Evolutionary conservation across 805 yeast species (phyloP).

Genomic region (Teunomyces gatunensis): DNA sequence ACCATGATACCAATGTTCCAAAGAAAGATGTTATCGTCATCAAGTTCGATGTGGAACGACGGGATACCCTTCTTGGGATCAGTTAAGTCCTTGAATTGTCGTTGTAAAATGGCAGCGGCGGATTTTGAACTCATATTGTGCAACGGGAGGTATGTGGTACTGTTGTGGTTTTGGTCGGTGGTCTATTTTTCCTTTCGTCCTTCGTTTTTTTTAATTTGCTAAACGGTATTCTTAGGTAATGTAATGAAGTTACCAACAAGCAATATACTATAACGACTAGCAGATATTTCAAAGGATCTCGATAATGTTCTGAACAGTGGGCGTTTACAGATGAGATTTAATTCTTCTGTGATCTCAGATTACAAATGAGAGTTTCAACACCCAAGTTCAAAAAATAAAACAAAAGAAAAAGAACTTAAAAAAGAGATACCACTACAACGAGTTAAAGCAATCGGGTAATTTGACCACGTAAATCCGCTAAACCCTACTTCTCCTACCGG

Average conservation of each 20-base stretch:
- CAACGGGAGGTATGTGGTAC: neutral
- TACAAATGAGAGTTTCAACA: conserved; percentile 3
- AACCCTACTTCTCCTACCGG: no score
- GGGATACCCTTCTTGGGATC: conserved; percentile 78
- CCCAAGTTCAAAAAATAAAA: neutral
- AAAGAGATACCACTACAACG: neutral
- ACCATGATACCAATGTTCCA: conserved; percentile 94
- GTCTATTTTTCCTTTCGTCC: neutral
- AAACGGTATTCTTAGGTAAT: neutral
- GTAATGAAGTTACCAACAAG: neutral
- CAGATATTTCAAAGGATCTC: neutral
- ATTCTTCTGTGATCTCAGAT: conserved; percentile 3
- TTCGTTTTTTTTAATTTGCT: neutral
- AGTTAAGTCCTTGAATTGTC: conserved; percentile 90
- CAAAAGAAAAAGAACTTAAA: neutral
- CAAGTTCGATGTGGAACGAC: conserved; percentile 62
- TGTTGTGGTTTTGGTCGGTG: neutral
- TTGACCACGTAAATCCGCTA: no score
- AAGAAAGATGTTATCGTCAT: conserved; percentile 53
- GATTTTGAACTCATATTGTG: conserved; percentile 45
- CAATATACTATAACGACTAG: neutral
- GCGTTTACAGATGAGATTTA: neutral
- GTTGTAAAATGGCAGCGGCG: conserved; percentile 82
- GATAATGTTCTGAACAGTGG: neutral
- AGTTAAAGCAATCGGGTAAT: neutral